Percentiles rank a stretch among this genome's conserved stretches.
Conservation (phyloP, 306 rosid species). For the Fragaria nilgerrensis region DNA sequence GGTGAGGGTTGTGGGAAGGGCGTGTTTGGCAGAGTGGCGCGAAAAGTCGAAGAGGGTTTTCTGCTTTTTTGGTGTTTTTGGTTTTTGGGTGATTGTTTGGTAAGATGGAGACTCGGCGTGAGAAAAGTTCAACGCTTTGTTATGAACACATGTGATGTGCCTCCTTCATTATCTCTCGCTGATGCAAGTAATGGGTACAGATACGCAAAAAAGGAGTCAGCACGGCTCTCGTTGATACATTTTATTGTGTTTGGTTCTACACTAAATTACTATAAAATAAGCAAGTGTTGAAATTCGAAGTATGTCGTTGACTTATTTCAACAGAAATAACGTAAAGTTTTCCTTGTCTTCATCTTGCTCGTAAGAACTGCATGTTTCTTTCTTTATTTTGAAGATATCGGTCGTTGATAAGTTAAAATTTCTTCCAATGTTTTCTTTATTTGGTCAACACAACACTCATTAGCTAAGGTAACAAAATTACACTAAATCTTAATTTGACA, state of each 20-base stretch:
- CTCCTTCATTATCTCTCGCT: not conserved
- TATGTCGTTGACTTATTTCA: not conserved
- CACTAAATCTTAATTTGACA: no score
- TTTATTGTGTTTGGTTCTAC: no score
- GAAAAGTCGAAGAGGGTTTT: not conserved
- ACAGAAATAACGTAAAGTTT: not conserved
- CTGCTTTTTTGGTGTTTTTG: not conserved
- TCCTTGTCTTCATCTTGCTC: not conserved
- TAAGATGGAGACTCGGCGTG: not conserved
- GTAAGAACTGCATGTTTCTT: not conserved
- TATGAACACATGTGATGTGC: not conserved
- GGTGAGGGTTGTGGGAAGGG: not conserved
- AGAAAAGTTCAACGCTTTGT: not conserved
- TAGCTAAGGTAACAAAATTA: not conserved
- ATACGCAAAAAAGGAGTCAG: no score
- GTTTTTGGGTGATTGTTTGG: not conserved
- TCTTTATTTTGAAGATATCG: no score
- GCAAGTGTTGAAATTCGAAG: not conserved
- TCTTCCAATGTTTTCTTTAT: not conserved
- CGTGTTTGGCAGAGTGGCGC: constrained; percentile 16
- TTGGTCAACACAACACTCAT: not conserved
- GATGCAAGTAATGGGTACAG: no score
- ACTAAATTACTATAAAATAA: not conserved
- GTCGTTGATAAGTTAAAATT: no score
- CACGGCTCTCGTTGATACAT: no score